Base-by-base conservation (phyloP, 2,329 filamentous ascomycete genomes). In the Nigrospora osmanthi region DNA sequence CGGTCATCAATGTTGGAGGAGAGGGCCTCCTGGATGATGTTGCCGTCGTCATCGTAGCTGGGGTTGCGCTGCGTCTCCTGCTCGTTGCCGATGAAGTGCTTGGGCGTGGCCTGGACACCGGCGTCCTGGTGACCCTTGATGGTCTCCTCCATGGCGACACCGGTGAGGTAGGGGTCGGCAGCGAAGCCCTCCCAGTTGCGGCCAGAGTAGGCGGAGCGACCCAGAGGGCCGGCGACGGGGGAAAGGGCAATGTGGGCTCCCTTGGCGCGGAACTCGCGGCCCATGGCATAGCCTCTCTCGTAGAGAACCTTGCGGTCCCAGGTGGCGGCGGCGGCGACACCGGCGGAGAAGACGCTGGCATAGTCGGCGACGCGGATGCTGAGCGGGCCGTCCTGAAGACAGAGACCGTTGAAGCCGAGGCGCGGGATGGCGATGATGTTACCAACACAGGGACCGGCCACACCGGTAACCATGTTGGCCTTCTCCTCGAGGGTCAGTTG, bases 1-100 rank as follows among this genome's bases (percentile, higher is more conserved):
- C 84, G 78, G 61, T 89, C 86, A 47, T 87, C 83, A n/a, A 86
- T 69, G 54, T 83, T 84, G 40, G 75, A 75, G 23, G 77, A 81
- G 4, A 60, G 36, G 0, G 71, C 58, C 38, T 50, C 48, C 19
- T 38, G 39, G 17, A 34, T 42, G 28, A 44, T 35, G 7, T 44
- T 34, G 34, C 41, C 46, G 17, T 44, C 42, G 14, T 2, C 11
- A 16, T 43, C 15, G 35, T 35, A 37, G 12, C 7, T 40, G 30
- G 43, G 47, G 43, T 47, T 47, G n/a, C 49, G 45, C 40, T 45
- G 43, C 11, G 47, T 48, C 43, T 51, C 49, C 35, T 51, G 49
- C 41, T 51, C 64, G 43, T 66, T 66, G 12, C 52, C 58, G 42
- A 67, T 64, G 50, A 57, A 66, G 56, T 66, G 64, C 60, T 67